phyloP scores from a whole-genome alignment of 2,329 filamentous ascomycete species.

The Lachnellula willkommii region DNA sequence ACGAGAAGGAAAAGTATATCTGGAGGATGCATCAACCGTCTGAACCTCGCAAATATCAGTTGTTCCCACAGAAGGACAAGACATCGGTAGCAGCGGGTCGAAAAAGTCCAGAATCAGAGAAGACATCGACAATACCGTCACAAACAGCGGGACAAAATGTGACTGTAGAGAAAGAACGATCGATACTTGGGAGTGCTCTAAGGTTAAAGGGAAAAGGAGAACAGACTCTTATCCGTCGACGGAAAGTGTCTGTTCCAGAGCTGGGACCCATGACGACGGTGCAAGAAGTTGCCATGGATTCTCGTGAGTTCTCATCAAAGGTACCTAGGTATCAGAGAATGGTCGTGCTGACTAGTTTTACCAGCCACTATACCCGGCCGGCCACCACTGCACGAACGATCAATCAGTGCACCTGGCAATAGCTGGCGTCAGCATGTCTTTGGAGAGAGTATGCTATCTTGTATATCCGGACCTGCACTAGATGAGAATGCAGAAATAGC shows the following conservation, averaged over 20 bases:
- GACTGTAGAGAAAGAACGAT: conserved; percentile 34
- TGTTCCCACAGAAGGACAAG: conserved; percentile 50
- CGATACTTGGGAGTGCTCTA: conserved; percentile 36
- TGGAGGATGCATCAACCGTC: conserved; percentile 57
- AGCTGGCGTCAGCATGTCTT: conserved; percentile 43
- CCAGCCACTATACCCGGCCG: conserved; percentile 63
- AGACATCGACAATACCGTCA: conserved; percentile 30
- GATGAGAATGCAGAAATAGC: conserved; percentile 34
- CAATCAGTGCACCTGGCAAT: conserved; percentile 53
- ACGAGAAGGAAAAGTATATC: conserved; percentile 44
- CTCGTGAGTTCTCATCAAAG: conserved; percentile 46
- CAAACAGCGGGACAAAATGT: conserved; percentile 33
- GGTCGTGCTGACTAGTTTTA: conserved; percentile 1
- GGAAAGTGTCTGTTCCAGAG: conserved; percentile 61
- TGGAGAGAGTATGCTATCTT: conserved; percentile 31
- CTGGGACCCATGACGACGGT: conserved; percentile 64
- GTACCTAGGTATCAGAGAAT: background rate
- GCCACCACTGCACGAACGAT: conserved; percentile 59
- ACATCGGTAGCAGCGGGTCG: conserved; percentile 33
- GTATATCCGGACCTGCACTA: conserved; percentile 30
- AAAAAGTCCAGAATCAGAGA: conserved; percentile 45
- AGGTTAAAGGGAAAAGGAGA: conserved; percentile 54
- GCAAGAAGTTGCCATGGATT: conserved; percentile 63
- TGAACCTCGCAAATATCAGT: conserved; percentile 50
- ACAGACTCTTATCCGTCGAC: conserved; percentile 50